Conservation (phyloP, 108 stramenopile species). For the Skeletonema grethae region DNA sequence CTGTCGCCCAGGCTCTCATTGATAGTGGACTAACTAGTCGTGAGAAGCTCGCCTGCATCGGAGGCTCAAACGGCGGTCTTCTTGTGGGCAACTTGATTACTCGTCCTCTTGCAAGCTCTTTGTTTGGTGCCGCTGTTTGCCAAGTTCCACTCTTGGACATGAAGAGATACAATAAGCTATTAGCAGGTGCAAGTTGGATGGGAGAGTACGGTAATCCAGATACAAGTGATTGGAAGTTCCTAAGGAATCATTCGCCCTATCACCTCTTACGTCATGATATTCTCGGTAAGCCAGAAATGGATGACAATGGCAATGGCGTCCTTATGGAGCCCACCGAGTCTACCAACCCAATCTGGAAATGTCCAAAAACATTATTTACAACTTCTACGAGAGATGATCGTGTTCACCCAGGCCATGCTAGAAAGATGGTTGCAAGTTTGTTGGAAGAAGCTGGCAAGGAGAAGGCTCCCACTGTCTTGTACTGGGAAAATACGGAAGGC, state of each 20-base stretch:
- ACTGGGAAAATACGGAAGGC: slow-evolving; percentile 91
- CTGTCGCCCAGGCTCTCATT: slow-evolving; percentile 86
- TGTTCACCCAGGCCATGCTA: slow-evolving; percentile 88
- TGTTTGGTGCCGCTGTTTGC: slow-evolving; percentile 90
- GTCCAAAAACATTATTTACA: slow-evolving; percentile 75
- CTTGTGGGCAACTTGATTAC: slow-evolving; percentile 84
- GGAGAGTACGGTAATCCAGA: slow-evolving; percentile 96
- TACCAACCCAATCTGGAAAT: slow-evolving; percentile 27
- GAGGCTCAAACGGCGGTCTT: slow-evolving; percentile 63
- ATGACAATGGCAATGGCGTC: neutral
- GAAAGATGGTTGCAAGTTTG: slow-evolving; percentile 74
- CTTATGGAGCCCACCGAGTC: slow-evolving; percentile 15
- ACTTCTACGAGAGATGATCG: slow-evolving; percentile 89
- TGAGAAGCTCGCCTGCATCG: slow-evolving; percentile 75
- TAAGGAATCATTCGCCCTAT: slow-evolving; percentile 80
- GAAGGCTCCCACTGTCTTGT: slow-evolving; percentile 55
- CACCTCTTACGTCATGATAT: slow-evolving; percentile 43
- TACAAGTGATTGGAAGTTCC: slow-evolving; percentile 83
- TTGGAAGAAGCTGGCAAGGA: slow-evolving; percentile 57
- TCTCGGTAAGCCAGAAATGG: slow-evolving; percentile 14
- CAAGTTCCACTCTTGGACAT: slow-evolving; percentile 94
- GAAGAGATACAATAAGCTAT: slow-evolving; percentile 75
- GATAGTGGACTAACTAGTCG: slow-evolving; percentile 62
- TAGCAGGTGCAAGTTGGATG: slow-evolving; percentile 94
- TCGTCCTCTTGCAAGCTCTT: slow-evolving; percentile 59